Evolutionary conservation across 305 asterid species (phyloP).

Genomic region (Ilex paraguariensis): DNA sequence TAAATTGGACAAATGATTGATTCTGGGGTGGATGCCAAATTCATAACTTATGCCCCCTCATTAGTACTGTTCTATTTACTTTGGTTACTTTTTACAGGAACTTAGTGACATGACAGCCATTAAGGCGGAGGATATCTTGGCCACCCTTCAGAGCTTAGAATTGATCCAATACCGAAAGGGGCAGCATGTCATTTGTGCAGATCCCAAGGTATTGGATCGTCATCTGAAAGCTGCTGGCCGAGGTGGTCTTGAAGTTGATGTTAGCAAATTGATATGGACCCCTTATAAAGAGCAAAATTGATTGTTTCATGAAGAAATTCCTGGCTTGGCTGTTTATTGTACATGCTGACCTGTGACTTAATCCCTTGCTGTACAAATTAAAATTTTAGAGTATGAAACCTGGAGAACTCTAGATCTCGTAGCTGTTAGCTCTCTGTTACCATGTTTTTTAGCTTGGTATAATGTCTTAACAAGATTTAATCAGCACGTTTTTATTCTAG

Average conservation of each 20-base stretch:
- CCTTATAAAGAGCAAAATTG: constrained; percentile 90
- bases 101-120: constrained; percentile 99
- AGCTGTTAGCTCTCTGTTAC: too few species aligned
- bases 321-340: too few species aligned
- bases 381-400: too few species aligned
- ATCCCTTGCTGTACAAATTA: too few species aligned
- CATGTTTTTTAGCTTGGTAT: too few species aligned
- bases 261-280: constrained; percentile 90
- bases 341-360: too few species aligned
- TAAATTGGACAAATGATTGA: too few species aligned
- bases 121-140: constrained; percentile 88
- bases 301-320: neutral
- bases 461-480: too few species aligned
- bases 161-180: constrained; percentile 94
- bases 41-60: too few species aligned
- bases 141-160: constrained; percentile 86
- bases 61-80: neutral
- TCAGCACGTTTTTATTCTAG: too few species aligned
- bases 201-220: constrained; percentile 96
- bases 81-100: constrained; percentile 42
- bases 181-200: constrained; percentile 97
- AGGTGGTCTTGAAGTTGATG: constrained; percentile 97
- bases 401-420: too few species aligned
- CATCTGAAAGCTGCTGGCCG: constrained; percentile 98
- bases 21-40: too few species aligned